Evolutionary conservation across 1,139 yeast species (phyloP).

Genomic region (Pichia sp.): DNA sequence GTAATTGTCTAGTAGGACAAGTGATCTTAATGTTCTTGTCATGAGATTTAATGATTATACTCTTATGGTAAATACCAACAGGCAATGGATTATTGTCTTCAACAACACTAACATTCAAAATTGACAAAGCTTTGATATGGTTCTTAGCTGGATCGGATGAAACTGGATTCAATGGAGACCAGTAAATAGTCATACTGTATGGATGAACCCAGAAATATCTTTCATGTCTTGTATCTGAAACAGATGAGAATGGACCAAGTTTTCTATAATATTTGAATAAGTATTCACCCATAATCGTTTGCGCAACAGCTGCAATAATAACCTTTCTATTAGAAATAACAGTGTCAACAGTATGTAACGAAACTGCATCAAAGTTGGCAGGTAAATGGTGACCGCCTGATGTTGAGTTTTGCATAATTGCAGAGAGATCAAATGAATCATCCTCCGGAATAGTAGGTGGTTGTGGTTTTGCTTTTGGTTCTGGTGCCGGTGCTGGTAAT

Average conservation of each 20-base stretch:
- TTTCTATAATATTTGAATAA: constrained; percentile 83
- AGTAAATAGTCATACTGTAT: constrained; percentile 82
- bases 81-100: constrained; percentile 88
- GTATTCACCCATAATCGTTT: constrained; percentile 91
- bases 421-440: constrained; percentile 6
- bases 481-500: neutral
- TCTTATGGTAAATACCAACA: constrained; percentile 84
- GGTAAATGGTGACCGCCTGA: constrained; percentile 4
- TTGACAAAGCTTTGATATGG: constrained; percentile 79
- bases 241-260: constrained; percentile 69
- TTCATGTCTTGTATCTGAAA: constrained; percentile 82
- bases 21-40: constrained; percentile 74
- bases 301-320: constrained; percentile 87
- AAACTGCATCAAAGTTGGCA: constrained; percentile 16
- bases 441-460: constrained; percentile 15
- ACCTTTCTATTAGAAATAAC: constrained; percentile 70
- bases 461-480: neutral
- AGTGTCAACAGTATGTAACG: constrained; percentile 48
- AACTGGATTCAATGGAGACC: constrained; percentile 86
- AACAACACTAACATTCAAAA: constrained; percentile 73
- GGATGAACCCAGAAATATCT: constrained; percentile 98
- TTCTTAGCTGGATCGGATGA: constrained; percentile 63
- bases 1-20: constrained; percentile 85
- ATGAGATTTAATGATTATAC: constrained; percentile 73
- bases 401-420: constrained; percentile 3